Evolutionary conservation across 495 filamentous ascomycete genomes (phyloP), one percentile per base, ranked within the genome.

Genomic region (Penicillium angulare): DNA sequence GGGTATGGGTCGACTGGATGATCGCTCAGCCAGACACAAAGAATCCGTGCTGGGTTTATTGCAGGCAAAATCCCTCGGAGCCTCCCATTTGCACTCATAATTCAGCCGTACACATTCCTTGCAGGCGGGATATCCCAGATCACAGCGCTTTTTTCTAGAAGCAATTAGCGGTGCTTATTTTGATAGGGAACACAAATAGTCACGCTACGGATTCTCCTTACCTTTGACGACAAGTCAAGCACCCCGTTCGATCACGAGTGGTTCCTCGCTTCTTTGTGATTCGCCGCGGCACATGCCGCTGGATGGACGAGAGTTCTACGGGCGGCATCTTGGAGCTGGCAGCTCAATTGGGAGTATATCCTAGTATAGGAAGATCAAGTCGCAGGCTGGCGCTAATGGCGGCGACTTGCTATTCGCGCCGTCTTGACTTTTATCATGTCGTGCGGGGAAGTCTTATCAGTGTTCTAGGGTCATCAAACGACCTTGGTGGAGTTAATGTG

Each of bases 201-300:
- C 31, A 31, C 7, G 6, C 2, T 24, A 31, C 16, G 32, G 24
- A 44, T 22, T 41, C 7, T n/a, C n/a, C 21, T 29, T 43, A 54
- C 52, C 52, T 34, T 24, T 54, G 52, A n/a, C 52, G 52, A 40
- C 52, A 54, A n/a, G 52, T 54, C 31, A 54, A 26, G 16, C 52
- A 54, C 21, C 52, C 52, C 32, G 52, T 54, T 18, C 52, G 29
- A 22, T 54, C 52, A n/a, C 52, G 52, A 26, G 52, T 54, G 39
- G 52, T 54, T 17, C 52, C 52, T 44, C 24, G 40, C 33, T 36
- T 43, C 32, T 54, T 54, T 17, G 27, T 16, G 16, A 54, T 34
- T n/a, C 52, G 52, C 38, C 45, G 44, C 15, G 45, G 44, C 4
- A 43, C 24, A 36, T 29, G 12, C 16, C 31, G 45, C 7, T 34